Evolutionary conservation across 2,329 filamentous ascomycete species (phyloP).

Genomic region (Ophiosphaerella korrae): DNA sequence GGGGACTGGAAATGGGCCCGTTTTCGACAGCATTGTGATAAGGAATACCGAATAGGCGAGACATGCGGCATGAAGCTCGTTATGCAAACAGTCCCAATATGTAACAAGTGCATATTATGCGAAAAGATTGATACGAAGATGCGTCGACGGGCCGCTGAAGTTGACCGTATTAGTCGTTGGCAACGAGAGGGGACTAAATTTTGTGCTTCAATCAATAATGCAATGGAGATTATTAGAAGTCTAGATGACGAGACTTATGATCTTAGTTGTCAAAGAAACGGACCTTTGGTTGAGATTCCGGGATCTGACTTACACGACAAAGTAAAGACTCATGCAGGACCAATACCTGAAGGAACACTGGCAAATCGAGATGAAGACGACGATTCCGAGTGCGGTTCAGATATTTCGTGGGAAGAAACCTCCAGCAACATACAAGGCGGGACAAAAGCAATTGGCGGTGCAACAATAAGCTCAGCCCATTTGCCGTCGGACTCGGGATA

Average conservation of each 20-base stretch:
- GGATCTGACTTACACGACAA: no score
- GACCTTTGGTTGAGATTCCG: no score
- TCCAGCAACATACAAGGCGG: no score
- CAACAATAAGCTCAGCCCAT: no score
- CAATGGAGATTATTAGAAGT: conserved; percentile 72
- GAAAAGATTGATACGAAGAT: conserved; percentile 87
- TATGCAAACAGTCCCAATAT: conserved; percentile 69
- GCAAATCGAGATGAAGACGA: conserved; percentile 35
- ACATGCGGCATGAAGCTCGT: conserved; percentile 94
- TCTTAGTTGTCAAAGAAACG: conserved; percentile 47
- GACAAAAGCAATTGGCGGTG: no score
- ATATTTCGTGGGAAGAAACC: no score
- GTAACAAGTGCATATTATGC: conserved; percentile 79
- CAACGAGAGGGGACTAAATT: conserved; percentile 68
- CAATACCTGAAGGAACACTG: no score
- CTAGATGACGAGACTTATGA: conserved; percentile 72
- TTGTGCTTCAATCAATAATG: conserved; percentile 67
- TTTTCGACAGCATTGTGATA: conserved; percentile 90
- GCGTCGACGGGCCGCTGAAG: conserved; percentile 75
- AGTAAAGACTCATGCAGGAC: no score
- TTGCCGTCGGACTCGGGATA: no score
- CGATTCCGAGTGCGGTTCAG: no score
- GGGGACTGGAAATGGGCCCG: conserved; percentile 94
- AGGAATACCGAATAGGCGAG: conserved; percentile 94
- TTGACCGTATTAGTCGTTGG: conserved; percentile 78